These are phyloP conservation scores for Leishmania amazonensis DNA, from an alignment of 208 protist species.

Conservation along the genomic window DNA sequence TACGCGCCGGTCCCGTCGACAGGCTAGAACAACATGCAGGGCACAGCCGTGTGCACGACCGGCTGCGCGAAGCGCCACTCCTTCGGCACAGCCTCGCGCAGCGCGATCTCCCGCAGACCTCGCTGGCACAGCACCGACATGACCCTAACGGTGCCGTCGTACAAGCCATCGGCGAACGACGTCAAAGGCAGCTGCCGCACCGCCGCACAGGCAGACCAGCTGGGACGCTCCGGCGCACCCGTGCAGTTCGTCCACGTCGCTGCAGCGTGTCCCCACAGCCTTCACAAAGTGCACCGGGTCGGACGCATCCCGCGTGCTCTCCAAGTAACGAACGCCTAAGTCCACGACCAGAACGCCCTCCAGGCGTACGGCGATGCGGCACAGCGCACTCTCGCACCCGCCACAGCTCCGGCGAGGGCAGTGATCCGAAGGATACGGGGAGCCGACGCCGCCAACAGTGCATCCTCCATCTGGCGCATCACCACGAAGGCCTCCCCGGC, in stretches of 20 bases:
- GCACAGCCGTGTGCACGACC: not conserved
- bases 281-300: not conserved
- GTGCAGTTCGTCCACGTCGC: not conserved
- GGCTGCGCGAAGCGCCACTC: not conserved
- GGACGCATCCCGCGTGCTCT: no score
- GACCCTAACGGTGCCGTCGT: not conserved
- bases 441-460: no score
- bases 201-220: no score
- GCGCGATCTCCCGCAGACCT: not conserved
- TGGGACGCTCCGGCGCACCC: no score
- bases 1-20: not conserved
- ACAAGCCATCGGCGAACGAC: not conserved
- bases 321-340: fast-evolving
- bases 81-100: not conserved
- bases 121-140: not conserved
- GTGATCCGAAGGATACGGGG: not conserved
- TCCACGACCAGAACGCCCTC: no score
- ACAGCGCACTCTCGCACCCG: not conserved
- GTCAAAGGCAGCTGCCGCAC: no score
- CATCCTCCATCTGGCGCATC: no score
- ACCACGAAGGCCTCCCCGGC: no score
- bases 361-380: no score
- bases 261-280: not conserved
- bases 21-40: no score
- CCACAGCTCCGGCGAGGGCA: no score